Conservation (phyloP, 2,329 filamentous ascomycete species). For the Cordyceps cateniannulata region DNA sequence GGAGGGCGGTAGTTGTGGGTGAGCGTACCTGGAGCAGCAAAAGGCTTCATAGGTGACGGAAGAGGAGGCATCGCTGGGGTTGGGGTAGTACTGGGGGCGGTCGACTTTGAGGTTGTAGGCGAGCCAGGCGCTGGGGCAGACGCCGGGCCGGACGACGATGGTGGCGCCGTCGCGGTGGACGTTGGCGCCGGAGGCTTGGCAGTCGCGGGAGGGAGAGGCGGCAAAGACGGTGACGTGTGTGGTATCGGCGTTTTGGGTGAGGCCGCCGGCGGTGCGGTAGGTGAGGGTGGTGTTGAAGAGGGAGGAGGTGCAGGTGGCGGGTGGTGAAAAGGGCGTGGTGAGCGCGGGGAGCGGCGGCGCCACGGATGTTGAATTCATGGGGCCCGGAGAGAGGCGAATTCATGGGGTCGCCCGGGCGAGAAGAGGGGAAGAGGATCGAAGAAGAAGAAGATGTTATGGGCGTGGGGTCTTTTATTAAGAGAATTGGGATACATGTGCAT, state of each 20-base stretch:
- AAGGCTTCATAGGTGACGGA: not conserved
- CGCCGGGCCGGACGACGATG: not conserved
- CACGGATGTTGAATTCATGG: slow-evolving; percentile 2
- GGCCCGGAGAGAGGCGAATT: not conserved
- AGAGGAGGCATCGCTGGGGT: not conserved
- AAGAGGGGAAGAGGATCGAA: not conserved
- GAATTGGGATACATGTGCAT: not conserved
- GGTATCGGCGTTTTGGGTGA: not conserved
- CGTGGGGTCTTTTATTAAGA: not conserved
- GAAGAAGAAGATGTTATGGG: not conserved
- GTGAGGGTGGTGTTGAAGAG: not conserved
- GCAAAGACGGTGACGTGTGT: not conserved
- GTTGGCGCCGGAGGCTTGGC: not conserved
- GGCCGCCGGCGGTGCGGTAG: not conserved
- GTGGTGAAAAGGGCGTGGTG: not conserved
- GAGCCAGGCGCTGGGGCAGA: not conserved
- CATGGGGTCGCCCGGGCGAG: not conserved
- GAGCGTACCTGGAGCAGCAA: not conserved
- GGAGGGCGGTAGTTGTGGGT: not conserved
- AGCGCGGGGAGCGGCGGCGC: not conserved
- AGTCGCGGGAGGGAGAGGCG: not conserved
- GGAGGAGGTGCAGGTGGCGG: not conserved
- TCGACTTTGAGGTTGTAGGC: not conserved
- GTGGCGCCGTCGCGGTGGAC: slow-evolving; percentile 2
- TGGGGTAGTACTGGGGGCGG: slow-evolving; percentile 3